Base-by-base conservation (phyloP, 768 basidiomycete genomes). In the Mycena floridula region DNA sequence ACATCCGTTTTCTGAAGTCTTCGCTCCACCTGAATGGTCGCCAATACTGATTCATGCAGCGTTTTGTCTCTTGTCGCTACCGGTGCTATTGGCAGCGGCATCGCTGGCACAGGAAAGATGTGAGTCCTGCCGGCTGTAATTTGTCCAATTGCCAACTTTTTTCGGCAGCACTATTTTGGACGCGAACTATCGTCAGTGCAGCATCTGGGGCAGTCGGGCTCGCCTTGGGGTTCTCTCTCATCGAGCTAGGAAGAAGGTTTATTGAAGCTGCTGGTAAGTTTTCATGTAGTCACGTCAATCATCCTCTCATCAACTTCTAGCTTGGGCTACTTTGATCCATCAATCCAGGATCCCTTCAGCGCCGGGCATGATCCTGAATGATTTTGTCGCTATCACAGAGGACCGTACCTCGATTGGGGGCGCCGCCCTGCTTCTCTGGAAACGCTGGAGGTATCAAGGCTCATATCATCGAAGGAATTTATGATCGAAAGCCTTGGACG, bases 101-200 rank as follows among this genome's bases (percentile, higher is more conserved):
- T 44, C 58, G 0, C 46, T 65, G 2, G 62, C 65, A 1, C 50
- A 49, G 13, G 51, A 58, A n/a, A 57, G 48, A 32, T 51, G 63
- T 3, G n/a, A n/a, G n/a, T n/a, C n/a, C n/a, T n/a, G n/a, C n/a
- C n/a, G n/a, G n/a, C n/a, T n/a, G n/a, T n/a, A n/a, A n/a, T n/a
- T n/a, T n/a, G n/a, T n/a, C n/a, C n/a, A n/a, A n/a, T n/a, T n/a
- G n/a, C n/a, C n/a, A n/a, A n/a, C n/a, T n/a, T n/a, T n/a, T n/a
- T n/a, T n/a, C n/a, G n/a, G n/a, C n/a, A n/a, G n/a, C n/a, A n/a
- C 40, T 72, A 4, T 72, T 68, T 42, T 70, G 70, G 70, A 61
- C 68, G 41, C 62, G 70, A 25, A 52, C 64, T n/a, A 48, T 66
- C 3, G 61, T 68, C 7, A 61, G 61, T 13, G 38, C 58, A n/a